phyloP scores from a whole-genome alignment of 2,329 filamentous ascomycete genomes.

The Ceratocystis smalleyi region DNA sequence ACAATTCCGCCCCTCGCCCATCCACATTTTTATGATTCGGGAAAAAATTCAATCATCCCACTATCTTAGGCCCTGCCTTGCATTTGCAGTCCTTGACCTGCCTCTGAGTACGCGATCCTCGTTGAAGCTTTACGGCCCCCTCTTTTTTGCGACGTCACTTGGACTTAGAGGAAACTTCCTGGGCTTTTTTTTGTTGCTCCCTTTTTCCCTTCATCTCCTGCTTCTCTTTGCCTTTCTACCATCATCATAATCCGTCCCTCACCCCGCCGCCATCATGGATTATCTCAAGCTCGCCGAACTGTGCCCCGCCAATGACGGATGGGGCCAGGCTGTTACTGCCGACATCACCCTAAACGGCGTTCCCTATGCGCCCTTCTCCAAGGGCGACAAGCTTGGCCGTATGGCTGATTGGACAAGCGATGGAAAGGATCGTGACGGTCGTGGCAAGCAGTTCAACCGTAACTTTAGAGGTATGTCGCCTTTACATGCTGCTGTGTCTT shows the following conservation, averaged over 20 bases:
- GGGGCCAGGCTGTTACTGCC: conserved; percentile 69
- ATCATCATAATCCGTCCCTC: not conserved
- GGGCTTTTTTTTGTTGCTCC: not conserved
- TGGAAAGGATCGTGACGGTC: conserved; percentile 63
- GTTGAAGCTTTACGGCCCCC: not conserved
- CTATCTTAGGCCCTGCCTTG: not conserved
- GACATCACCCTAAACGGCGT: conserved; percentile 89
- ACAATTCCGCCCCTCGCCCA: conserved; percentile 14
- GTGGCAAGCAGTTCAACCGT: conserved; percentile 74
- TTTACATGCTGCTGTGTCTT: not conserved
- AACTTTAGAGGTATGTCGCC: conserved; percentile 65
- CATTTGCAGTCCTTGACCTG: not conserved
- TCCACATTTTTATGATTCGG: conserved; percentile 15
- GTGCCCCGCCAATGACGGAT: conserved; percentile 61
- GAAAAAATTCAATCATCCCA: conserved; percentile 15
- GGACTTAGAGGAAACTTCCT: not conserved
- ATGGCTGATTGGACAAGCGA: conserved; percentile 98
- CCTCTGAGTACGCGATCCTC: conserved; percentile 9
- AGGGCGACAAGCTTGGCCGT: conserved; percentile 94
- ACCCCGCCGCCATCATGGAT: conserved; percentile 20
- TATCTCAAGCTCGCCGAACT: conserved; percentile 51
- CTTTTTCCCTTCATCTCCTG: not conserved
- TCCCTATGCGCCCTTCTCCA: conserved; percentile 94
- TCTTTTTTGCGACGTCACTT: conserved; percentile 11
- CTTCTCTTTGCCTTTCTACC: not conserved